Evolutionary conservation across 2,329 filamentous ascomycete species (phyloP).

Genomic region (Pseudocercospora ulei): DNA sequence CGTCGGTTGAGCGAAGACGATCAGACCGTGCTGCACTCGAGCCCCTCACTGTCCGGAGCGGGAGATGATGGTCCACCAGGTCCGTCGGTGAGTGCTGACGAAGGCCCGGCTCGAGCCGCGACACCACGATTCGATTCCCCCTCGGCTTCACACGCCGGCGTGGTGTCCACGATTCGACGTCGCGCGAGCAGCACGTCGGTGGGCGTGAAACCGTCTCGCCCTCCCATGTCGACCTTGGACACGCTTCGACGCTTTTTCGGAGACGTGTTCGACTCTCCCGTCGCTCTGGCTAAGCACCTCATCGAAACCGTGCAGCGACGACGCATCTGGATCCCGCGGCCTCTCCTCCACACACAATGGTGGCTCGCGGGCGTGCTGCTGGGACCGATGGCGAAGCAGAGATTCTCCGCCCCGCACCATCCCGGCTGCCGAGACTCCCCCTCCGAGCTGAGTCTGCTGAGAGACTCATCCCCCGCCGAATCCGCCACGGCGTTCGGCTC

Average conservation of each 20-base stretch:
- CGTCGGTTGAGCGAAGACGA: slow-evolving; percentile 6
- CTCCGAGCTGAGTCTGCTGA: slow-evolving; percentile 11
- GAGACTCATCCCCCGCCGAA: slow-evolving; percentile 7
- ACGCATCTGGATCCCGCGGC: slow-evolving; percentile 26
- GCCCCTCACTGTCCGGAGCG: slow-evolving; percentile 11
- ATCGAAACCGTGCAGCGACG: slow-evolving; percentile 26
- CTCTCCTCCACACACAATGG: slow-evolving; percentile 32
- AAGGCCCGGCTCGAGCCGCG: neutral
- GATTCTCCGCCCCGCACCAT: slow-evolving; percentile 17
- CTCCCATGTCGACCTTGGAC: slow-evolving; percentile 20
- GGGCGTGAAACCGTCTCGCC: slow-evolving; percentile 11
- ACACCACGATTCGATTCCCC: slow-evolving; percentile 9
- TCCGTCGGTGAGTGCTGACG: neutral
- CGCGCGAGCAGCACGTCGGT: slow-evolving; percentile 16
- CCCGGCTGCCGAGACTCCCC: neutral
- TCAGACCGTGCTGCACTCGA: slow-evolving; percentile 11
- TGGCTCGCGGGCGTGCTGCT: slow-evolving; percentile 31
- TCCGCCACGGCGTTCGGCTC: slow-evolving; percentile 25
- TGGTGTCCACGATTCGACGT: slow-evolving; percentile 1
- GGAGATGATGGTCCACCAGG: slow-evolving; percentile 5
- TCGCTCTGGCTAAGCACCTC: slow-evolving; percentile 30
- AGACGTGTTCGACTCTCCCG: slow-evolving; percentile 27
- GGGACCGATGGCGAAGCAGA: slow-evolving; percentile 34
- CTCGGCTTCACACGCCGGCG: slow-evolving; percentile 4
- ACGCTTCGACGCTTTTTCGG: slow-evolving; percentile 26